Percentiles rank a stretch among this genome's conserved stretches.
phyloP scores from a whole-genome alignment of 495 filamentous ascomycete species.

The Daldinia childiae region DNA sequence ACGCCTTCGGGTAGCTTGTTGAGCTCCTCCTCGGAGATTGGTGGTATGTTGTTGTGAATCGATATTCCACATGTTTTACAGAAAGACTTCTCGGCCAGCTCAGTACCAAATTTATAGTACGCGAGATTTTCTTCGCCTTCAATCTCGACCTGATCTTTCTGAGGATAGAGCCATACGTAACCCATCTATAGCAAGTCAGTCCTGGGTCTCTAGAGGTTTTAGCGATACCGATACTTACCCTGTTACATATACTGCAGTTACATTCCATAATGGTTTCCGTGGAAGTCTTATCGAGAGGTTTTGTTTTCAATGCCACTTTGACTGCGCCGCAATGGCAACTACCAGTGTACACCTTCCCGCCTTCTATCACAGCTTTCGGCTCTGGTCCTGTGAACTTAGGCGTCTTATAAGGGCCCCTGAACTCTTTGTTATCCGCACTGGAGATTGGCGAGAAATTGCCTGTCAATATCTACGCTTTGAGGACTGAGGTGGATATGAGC shows the following conservation, averaged over 20 bases:
- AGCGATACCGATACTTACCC: constrained; percentile 43
- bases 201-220: not conserved
- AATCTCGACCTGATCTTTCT: constrained; percentile 43
- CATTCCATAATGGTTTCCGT: constrained; percentile 45
- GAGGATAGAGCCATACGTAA: constrained; percentile 51
- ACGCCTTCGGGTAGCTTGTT: constrained; percentile 32
- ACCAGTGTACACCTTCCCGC: constrained; percentile 55
- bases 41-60: constrained; percentile 26
- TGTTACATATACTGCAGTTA: constrained; percentile 58
- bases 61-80: constrained; percentile 58
- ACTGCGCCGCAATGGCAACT: constrained; percentile 64
- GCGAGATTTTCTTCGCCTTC: constrained; percentile 49
- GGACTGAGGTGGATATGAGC: not conserved
- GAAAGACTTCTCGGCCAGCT: constrained; percentile 49
- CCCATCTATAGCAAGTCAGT: constrained; percentile 34
- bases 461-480: not conserved
- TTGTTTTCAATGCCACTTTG: constrained; percentile 51
- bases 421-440: constrained; percentile 51
- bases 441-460: constrained; percentile 1
- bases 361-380: constrained; percentile 49
- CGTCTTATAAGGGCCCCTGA: constrained; percentile 44
- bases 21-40: constrained; percentile 32
- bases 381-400: constrained; percentile 51
- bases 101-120: constrained; percentile 47
- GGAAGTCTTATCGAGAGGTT: constrained; percentile 46